These are phyloP conservation scores for Phyllosticta citriasiana DNA, from an alignment of 2,329 filamentous ascomycete genomes.

Conservation along the genomic window DNA sequence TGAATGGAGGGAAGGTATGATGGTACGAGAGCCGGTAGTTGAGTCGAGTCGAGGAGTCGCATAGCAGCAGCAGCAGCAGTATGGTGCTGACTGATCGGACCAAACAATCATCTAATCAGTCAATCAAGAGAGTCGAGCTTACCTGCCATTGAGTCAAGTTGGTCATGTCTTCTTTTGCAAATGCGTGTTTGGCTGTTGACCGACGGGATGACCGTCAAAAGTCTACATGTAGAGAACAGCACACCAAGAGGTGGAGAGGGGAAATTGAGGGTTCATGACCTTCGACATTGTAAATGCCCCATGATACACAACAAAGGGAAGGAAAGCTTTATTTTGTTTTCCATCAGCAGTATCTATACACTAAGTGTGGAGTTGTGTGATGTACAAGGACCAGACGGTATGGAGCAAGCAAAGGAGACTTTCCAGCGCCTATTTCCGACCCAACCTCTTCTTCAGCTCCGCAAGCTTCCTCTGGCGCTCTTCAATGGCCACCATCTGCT, in stretches of 20 bases:
- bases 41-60: not conserved
- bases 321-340: too few relatives aligned
- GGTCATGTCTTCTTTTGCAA: too few relatives aligned
- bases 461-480: constrained; percentile 15
- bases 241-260: not conserved
- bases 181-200: too few relatives aligned
- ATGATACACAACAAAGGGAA: too few relatives aligned
- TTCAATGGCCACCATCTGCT: constrained; percentile 47
- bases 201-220: not conserved
- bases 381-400: not conserved
- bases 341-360: not conserved
- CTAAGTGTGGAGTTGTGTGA: not conserved
- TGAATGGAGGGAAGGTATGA: not conserved
- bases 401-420: not conserved
- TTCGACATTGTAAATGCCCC: too few relatives aligned
- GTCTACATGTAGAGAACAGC: not conserved
- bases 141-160: not conserved
- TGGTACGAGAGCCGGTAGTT: not conserved
- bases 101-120: not conserved
- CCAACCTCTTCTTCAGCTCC: not conserved
- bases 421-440: not conserved
- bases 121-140: not conserved
- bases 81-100: not conserved
- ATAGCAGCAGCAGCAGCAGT: not conserved
- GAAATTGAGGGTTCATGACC: not conserved